Percentiles rank a stretch among this genome's conserved stretches.
Evolutionary conservation across 768 basidiomycete genomes (phyloP).

Genomic region (Russula foetens): DNA sequence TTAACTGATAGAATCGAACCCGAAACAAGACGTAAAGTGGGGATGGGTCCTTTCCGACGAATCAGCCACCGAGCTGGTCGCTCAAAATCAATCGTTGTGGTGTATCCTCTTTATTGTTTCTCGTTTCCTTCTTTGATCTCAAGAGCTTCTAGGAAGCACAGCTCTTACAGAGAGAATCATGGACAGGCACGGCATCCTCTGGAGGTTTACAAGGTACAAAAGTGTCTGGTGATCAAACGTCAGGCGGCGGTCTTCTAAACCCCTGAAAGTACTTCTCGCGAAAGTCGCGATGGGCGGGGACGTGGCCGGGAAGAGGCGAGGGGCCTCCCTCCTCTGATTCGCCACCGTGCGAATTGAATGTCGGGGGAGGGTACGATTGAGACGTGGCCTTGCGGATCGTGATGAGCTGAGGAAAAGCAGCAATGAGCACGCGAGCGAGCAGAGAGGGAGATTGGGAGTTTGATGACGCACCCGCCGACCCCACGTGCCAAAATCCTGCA

Average conservation of each 20-base stretch:
- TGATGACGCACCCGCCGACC: slow-evolving; percentile 67
- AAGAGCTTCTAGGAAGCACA: no score
- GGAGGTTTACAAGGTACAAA: not conserved
- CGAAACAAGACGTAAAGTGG: no score
- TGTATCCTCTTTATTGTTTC: no score
- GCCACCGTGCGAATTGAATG: slow-evolving; percentile 35
- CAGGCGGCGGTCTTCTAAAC: slow-evolving; percentile 43
- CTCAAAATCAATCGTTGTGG: no score
- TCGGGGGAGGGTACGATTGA: slow-evolving; percentile 41
- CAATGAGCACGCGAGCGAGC: no score
- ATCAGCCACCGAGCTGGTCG: no score
- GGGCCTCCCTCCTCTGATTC: not conserved
- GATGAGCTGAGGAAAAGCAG: slow-evolving; percentile 51
- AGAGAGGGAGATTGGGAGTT: not conserved
- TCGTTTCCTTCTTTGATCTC: no score
- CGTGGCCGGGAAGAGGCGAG: slow-evolving; percentile 26
- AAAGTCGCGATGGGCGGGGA: slow-evolving; percentile 87
- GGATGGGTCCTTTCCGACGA: no score
- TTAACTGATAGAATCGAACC: no score
- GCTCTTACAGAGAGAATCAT: no score
- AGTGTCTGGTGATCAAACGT: not conserved
- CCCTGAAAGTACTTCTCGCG: slow-evolving; percentile 82
- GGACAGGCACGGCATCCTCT: not conserved
- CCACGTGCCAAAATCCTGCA: slow-evolving; percentile 95
- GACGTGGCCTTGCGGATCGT: slow-evolving; percentile 71